These are phyloP conservation scores for Trichosanthes cucumerina DNA, from an alignment of 306 rosid genomes.

Conservation along the genomic window DNA sequence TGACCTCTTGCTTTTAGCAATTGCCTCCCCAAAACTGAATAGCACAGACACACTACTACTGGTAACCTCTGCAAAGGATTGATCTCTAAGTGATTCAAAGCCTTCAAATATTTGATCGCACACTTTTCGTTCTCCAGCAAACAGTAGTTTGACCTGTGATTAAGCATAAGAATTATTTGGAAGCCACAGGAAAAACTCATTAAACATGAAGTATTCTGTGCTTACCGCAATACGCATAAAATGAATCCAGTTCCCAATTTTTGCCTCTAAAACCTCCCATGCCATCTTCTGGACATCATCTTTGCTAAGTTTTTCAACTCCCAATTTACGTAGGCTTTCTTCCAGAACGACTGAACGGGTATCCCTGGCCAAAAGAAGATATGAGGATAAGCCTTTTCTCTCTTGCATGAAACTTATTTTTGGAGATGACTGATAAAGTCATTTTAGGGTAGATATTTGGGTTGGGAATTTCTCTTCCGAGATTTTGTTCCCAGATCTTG, in stretches of 20 bases:
- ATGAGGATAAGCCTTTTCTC: not conserved
- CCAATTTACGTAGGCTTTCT: constrained; percentile 84
- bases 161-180: constrained; percentile 17
- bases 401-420: not conserved
- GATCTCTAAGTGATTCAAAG: constrained; percentile 73
- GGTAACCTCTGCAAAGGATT: constrained; percentile 92
- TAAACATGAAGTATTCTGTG: not conserved
- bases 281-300: constrained; percentile 93
- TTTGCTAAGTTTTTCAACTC: constrained; percentile 94
- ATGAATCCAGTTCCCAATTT: constrained; percentile 98
- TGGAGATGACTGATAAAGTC: not conserved
- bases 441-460: not conserved
- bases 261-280: constrained; percentile 98
- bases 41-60: constrained; percentile 72
- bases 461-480: not conserved
- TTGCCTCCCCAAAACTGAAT: constrained; percentile 94
- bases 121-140: constrained; percentile 90
- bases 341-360: constrained; percentile 73
- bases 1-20: constrained; percentile 91
- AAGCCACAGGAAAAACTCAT: not conserved
- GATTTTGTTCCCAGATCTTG: not conserved
- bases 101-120: constrained; percentile 87
- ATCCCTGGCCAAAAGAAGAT: constrained; percentile 42
- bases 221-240: constrained; percentile 97
- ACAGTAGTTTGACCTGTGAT: constrained; percentile 74